A percentile compares a stretch with the other conserved stretches of the same genome.
Evolutionary conservation across 495 filamentous ascomycete species (phyloP).

Genomic region (Hypomontagnella monticulosa): DNA sequence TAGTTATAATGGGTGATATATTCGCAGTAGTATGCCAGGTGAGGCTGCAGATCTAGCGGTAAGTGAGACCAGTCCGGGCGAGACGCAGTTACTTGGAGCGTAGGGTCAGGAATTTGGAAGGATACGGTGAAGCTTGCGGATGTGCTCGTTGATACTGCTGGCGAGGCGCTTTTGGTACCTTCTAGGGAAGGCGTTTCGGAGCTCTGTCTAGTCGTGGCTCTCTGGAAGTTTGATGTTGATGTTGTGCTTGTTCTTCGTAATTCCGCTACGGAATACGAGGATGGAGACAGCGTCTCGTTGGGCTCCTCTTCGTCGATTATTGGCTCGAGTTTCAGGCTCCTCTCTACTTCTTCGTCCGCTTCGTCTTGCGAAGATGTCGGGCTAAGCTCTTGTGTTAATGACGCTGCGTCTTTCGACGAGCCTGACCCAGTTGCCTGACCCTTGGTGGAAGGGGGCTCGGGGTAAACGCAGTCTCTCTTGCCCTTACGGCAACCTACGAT

Average conservation of each 20-base stretch:
- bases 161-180: constrained; percentile 59
- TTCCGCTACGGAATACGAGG: constrained; percentile 49
- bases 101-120: constrained; percentile 41
- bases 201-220: constrained; percentile 47
- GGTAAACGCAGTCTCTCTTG: constrained; percentile 83
- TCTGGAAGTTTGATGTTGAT: constrained; percentile 51
- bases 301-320: constrained; percentile 72
- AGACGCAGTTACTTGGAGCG: constrained; percentile 29
- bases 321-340: constrained; percentile 62
- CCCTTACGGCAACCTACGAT: constrained; percentile 81
- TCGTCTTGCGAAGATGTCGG: constrained; percentile 63
- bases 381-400: constrained; percentile 61
- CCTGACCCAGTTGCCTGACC: constrained; percentile 52
- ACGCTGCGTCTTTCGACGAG: constrained; percentile 55
- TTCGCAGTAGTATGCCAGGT: constrained; percentile 79
- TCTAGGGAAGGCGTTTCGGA: constrained; percentile 64
- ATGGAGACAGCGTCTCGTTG: constrained; percentile 49
- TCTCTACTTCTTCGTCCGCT: constrained; percentile 63
- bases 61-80: constrained; percentile 61
- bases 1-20: constrained; percentile 84
- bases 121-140: constrained; percentile 47
- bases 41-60: constrained; percentile 75
- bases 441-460: constrained; percentile 69
- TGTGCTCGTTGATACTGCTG: constrained; percentile 56
- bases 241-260: constrained; percentile 56